Evolutionary conservation across 768 basidiomycete species (phyloP), one percentile per base, ranked within the genome.

Genomic region (Auricularia auricula-judae): DNA sequence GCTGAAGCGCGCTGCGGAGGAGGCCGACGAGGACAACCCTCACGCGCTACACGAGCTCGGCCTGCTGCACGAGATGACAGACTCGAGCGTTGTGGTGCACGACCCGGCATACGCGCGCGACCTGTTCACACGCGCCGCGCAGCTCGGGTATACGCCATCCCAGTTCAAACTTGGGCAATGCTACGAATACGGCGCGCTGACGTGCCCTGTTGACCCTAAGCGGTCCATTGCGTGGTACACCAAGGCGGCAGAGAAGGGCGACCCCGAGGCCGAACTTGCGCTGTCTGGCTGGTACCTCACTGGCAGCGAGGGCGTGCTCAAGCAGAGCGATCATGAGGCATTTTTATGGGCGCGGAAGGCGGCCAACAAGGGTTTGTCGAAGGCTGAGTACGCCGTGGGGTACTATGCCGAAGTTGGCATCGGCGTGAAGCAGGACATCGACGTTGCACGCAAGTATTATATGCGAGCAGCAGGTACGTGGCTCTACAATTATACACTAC

Each of bases 191-290:
- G 97, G 97, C 12, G 76, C 80, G 23, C 75, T 99, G 63, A 84
- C 86, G 8, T 98, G 94, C 73, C 90, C 92, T 1, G 87, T 97
- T 62, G 97, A 99, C 74, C 94, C 97, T 8, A 82, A 87, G 64
- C 82, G 92, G 64, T 95, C 92, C 56, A 98, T 99, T 69, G 96
- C 93, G 12, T 99, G 97, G 96, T 98, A 98, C 73, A 98, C 95
- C 10, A 93, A 91, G 70, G 97, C 97, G 14, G 97, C 97, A 21
- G 94, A 98, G 76, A 94, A 96, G 76, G 95, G 95, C 1, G 88
- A 96, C 72, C 79, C 92, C 0, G 94, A 98, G 72, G 93, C 94
- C 2, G 97, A 98, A 76, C 81, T 99, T 63, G 94, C 96, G 18
- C 75, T 99, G 66, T 96, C 93, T 67, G 97, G 97, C 33, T 99